phyloP scores from a whole-genome alignment of 1,139 yeast genomes.

The Pichia cactophila region DNA sequence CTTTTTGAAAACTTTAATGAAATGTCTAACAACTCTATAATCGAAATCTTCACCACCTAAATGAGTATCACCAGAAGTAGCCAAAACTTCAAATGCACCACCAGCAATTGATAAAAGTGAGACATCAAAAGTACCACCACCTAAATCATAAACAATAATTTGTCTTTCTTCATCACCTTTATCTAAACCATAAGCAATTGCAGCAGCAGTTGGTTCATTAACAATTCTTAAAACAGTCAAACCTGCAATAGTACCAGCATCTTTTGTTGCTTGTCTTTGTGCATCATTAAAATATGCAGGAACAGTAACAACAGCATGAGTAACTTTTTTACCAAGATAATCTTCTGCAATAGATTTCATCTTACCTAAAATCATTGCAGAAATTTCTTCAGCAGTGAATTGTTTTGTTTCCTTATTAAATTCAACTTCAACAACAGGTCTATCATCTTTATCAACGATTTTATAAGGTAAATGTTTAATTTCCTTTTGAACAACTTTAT shows the following conservation, averaged over 20 bases:
- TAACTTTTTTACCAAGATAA: slow-evolving; percentile 79
- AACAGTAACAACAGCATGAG: slow-evolving; percentile 93
- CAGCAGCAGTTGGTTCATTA: slow-evolving; percentile 98
- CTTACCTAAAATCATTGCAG: slow-evolving; percentile 85
- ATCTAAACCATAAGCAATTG: slow-evolving; percentile 95
- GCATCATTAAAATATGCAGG: slow-evolving; percentile 98
- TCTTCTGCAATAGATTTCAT: slow-evolving; percentile 94
- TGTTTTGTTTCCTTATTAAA: slow-evolving; percentile 52
- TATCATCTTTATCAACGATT: slow-evolving; percentile 61
- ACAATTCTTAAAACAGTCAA: slow-evolving; percentile 89
- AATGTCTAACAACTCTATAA: slow-evolving; percentile 79
- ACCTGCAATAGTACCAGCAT: slow-evolving; percentile 96
- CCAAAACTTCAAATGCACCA: slow-evolving; percentile 91
- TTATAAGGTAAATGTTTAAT: slow-evolving; percentile 73
- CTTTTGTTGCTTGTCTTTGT: slow-evolving; percentile 97
- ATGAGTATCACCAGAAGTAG: slow-evolving; percentile 94
- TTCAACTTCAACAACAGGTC: slow-evolving; percentile 73
- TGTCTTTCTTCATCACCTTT: slow-evolving; percentile 79
- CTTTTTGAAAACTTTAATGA: slow-evolving; percentile 79
- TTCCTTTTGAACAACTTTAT: slow-evolving; percentile 74
- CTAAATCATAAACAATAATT: slow-evolving; percentile 87
- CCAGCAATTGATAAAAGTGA: slow-evolving; percentile 82
- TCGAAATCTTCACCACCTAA: slow-evolving; percentile 98
- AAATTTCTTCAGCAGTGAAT: slow-evolving; percentile 84
- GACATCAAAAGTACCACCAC: slow-evolving; percentile 96